Conservation (phyloP, 2,329 filamentous ascomycete species). For the Hymenoscyphus occultus region DNA sequence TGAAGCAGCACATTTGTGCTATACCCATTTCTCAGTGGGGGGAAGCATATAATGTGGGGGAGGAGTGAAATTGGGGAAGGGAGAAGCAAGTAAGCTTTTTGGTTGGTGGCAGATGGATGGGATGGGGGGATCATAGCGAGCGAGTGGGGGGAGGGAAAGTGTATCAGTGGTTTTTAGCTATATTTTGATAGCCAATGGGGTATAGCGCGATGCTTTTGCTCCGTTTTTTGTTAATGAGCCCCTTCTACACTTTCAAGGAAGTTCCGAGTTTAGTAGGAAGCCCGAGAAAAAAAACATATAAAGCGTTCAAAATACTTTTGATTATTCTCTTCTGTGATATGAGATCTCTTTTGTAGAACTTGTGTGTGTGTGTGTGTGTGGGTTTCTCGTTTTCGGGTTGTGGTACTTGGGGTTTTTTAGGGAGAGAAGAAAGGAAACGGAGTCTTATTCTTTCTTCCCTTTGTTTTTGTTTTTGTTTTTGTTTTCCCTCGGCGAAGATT, state of each 20-base stretch:
- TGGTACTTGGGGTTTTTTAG: neutral
- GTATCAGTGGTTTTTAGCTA: neutral
- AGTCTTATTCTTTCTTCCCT: too few species aligned
- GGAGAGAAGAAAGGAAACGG: too few species aligned
- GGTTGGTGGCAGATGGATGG: neutral
- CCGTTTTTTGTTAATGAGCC: neutral
- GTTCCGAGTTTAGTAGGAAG: neutral
- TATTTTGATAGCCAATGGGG: neutral
- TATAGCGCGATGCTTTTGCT: neutral
- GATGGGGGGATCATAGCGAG: neutral
- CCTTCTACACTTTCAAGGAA: neutral
- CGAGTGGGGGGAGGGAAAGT: neutral
- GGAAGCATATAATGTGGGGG: neutral
- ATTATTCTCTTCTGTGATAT: neutral
- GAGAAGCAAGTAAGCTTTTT: neutral
- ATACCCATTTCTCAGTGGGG: neutral
- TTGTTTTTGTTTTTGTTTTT: too few species aligned
- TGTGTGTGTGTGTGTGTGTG: too few species aligned
- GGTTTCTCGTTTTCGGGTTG: neutral
- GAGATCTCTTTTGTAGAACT: too few species aligned
- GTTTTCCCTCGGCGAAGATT: too few species aligned
- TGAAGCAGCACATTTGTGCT: constrained; percentile 1
- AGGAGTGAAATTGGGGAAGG: neutral
- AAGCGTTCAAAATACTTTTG: neutral
- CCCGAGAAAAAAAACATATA: neutral